Evolutionary conservation across 139 green algal species (phyloP).

Genomic region (Desmodesmus armatus): DNA sequence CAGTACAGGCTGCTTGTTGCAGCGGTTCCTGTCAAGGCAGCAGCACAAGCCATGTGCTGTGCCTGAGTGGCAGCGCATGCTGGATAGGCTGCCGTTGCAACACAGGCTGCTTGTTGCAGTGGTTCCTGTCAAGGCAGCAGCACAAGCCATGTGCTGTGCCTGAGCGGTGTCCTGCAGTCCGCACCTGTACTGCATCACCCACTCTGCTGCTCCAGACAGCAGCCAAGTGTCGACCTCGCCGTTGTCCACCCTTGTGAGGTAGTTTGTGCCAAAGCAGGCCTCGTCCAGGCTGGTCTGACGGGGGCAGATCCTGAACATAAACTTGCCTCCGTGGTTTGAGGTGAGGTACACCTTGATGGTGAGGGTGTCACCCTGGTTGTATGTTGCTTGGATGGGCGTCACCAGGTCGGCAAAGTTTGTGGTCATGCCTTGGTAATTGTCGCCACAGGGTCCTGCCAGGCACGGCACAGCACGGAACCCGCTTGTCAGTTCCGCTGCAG

Average conservation of each 20-base stretch:
- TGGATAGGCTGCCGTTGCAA: no score
- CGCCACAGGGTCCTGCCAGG: constrained; percentile 17
- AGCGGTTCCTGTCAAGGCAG: no score
- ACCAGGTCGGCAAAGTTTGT: background rate
- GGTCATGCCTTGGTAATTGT: constrained; percentile 16
- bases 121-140: no score
- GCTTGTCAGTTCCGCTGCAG: background rate
- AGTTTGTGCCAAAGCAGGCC: constrained; percentile 35
- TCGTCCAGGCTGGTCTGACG: constrained; percentile 15
- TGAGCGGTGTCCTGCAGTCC: no score
- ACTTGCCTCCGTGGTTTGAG: constrained; percentile 17
- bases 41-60: no score
- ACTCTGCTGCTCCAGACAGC: background rate
- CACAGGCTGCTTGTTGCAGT: no score
- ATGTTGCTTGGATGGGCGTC: background rate
- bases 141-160: no score
- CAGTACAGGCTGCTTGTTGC: no score
- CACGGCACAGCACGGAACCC: no score
- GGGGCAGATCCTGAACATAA: constrained; percentile 19
- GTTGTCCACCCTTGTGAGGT: constrained; percentile 23
- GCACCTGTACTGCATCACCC: background rate
- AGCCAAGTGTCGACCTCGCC: constrained; percentile 27
- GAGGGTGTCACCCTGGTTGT: background rate
- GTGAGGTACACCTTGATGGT: background rate
- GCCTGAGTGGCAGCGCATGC: no score